Evolutionary conservation across 805 yeast genomes (phyloP), one percentile per base, ranked within the genome.

Genomic region (Brettanomyces sp.): DNA sequence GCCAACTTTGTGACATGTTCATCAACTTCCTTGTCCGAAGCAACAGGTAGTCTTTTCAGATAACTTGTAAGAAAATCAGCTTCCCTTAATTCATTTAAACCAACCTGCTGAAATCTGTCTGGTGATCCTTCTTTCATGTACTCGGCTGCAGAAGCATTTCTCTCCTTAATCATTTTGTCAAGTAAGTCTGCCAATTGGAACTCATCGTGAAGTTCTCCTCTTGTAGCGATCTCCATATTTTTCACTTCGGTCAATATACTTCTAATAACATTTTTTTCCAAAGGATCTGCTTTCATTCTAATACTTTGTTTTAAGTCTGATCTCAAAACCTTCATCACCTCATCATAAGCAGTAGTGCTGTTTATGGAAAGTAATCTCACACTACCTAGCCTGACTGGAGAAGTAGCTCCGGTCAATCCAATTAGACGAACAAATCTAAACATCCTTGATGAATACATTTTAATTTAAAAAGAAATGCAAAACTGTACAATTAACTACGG

Each of bases 221-320:
- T 57, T 37, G 56, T 56, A 18, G 57, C 63, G 42, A 66, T 61
- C 52, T 65, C 69, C 35, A 61, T 49, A 51, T 69, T 69, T 50
- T 69, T 69, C 44, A 69, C 62, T 42, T 67, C 69, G 23, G 69
- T 59, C 48, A 69, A 53, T 13, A 69, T 60, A 33, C 66, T 50
- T 52, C 72, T 61, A 43, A 69, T 63, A 35, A 70, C 70, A 44
- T 66, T 69, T 45, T 69, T 68, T 52, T 64, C 65, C 21, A 64
- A 43, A 3, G 58, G 57, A 43, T 64, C 66, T 14, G 63, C 64
- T 43, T 60, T 66, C 44, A 52, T 47, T 49, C 68, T 56, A 44
- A 66, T 63, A 40, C 58, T 62, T 3, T 51, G 40, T 40, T 66
- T 66, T 40, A 66, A 49, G 45, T 65, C 70, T n/a, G 55, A 49